A percentile compares a stretch with the other conserved stretches of the same genome.
Conservation (phyloP, 2,329 filamentous ascomycete genomes). For the Hypoxylon sp. region DNA sequence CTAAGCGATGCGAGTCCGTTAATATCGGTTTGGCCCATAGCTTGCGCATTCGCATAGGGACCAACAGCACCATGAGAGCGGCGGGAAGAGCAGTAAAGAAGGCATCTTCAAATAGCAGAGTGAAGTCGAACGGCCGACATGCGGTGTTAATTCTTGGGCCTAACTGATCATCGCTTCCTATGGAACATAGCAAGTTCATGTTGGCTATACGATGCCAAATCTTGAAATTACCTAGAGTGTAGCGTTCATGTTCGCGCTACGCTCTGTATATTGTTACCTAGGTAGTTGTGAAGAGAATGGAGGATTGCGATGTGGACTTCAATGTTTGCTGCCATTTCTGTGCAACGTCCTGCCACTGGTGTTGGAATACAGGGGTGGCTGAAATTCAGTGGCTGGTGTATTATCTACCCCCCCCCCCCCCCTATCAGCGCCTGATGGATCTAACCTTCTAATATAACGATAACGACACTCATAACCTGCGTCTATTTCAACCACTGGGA, state of each 20-base stretch:
- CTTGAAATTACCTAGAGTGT: neutral
- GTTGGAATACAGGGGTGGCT: no score
- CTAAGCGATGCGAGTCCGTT: neutral
- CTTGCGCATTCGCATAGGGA: conserved; percentile 1
- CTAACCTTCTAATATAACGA: no score
- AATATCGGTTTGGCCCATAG: neutral
- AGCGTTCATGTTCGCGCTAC: neutral
- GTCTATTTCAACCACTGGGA: no score
- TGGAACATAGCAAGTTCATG: neutral
- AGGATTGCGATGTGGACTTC: neutral
- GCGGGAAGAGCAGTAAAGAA: conserved; percentile 7
- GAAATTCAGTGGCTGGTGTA: no score
- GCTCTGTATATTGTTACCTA: neutral
- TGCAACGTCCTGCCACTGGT: neutral
- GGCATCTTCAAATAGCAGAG: conserved; percentile 13
- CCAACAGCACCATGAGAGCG: neutral
- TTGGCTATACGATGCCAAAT: neutral
- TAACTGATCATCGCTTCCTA: neutral
- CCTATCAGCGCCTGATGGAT: no score
- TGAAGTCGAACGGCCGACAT: conserved; percentile 4
- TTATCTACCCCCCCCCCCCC: no score
- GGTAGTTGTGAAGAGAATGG: neutral
- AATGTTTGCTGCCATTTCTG: neutral
- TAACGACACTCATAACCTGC: no score
- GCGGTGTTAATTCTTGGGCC: neutral